Evolutionary conservation across 192 early-diverging fungal species (phyloP).

Genomic region (Podila clonocystis): DNA sequence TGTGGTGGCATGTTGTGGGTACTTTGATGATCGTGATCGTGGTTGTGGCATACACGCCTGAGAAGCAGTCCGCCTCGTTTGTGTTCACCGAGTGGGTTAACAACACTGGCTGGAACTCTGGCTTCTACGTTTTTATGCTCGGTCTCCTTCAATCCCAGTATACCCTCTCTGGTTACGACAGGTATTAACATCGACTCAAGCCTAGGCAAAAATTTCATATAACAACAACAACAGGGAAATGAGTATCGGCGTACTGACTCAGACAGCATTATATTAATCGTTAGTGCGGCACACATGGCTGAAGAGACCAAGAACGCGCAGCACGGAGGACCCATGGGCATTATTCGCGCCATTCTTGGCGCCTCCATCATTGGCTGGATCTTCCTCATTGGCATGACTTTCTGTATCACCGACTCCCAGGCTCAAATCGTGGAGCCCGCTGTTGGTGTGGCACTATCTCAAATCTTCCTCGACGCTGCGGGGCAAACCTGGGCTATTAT

Average conservation of each 20-base stretch:
- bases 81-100: constrained; percentile 65
- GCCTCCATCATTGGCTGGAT: constrained; percentile 55
- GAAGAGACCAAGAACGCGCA: constrained; percentile 66
- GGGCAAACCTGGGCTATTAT: constrained; percentile 56
- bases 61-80: constrained; percentile 48
- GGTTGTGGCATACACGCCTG: constrained; percentile 49
- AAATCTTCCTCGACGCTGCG: constrained; percentile 60
- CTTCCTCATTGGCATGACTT: constrained; percentile 57
- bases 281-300: constrained; percentile 54
- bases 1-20: constrained; percentile 57
- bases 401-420: constrained; percentile 53
- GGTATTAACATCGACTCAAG: not conserved
- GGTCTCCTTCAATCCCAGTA: constrained; percentile 64
- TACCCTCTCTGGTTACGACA: constrained; percentile 65
- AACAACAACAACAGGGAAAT: no score
- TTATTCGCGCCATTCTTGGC: constrained; percentile 51
- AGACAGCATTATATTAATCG: not conserved
- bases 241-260: no score
- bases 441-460: constrained; percentile 52
- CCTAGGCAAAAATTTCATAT: no score
- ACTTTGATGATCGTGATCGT: constrained; percentile 58
- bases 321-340: constrained; percentile 57
- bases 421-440: constrained; percentile 51
- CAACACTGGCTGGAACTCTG: constrained; percentile 57
- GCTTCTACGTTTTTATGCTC: constrained; percentile 60